Percentiles rank a stretch among this genome's conserved stretches.
Conservation (phyloP, 164 flowering plant genomes). For the Macadamia tetraphylla region DNA sequence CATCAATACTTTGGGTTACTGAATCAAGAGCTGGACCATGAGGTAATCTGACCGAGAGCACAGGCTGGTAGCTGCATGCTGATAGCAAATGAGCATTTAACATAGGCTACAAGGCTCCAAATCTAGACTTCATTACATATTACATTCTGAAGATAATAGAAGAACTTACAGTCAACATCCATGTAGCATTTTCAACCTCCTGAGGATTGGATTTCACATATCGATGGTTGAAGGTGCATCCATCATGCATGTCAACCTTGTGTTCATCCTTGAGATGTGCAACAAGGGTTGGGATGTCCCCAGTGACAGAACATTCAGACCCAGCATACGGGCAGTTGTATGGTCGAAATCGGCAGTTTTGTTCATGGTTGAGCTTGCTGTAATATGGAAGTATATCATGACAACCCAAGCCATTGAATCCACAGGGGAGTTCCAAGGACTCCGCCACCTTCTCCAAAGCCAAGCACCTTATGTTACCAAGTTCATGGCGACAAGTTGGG, state of each 20-base stretch:
- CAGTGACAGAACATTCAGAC: conserved; percentile 44
- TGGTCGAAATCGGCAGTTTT: conserved; percentile 43
- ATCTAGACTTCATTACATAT: no score
- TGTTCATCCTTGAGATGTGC: conserved; percentile 50
- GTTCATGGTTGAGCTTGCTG: conserved; percentile 48
- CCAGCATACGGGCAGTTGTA: conserved; percentile 59
- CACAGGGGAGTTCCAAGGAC: conserved; percentile 47
- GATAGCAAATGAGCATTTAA: no score
- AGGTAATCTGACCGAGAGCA: no score
- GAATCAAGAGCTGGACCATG: no score
- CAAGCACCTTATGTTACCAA: conserved; percentile 54
- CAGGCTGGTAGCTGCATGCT: no score
- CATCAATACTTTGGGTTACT: no score
- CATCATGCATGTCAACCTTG: conserved; percentile 54
- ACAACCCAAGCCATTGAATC: conserved; percentile 38
- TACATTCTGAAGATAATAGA: not conserved
- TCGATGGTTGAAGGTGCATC: conserved; percentile 53
- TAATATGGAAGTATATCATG: conserved; percentile 47
- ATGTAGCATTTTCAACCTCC: conserved; percentile 57
- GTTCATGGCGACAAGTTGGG: conserved; percentile 47
- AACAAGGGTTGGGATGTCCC: conserved; percentile 42
- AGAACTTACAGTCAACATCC: conserved; percentile 62
- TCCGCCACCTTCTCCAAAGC: conserved; percentile 58
- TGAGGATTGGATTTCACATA: conserved; percentile 53
- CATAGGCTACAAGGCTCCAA: no score